Evolutionary conservation across 257 asterid species (phyloP), one percentile per base, ranked within the genome.

Genomic region (Salvia miltiorrhiza): DNA sequence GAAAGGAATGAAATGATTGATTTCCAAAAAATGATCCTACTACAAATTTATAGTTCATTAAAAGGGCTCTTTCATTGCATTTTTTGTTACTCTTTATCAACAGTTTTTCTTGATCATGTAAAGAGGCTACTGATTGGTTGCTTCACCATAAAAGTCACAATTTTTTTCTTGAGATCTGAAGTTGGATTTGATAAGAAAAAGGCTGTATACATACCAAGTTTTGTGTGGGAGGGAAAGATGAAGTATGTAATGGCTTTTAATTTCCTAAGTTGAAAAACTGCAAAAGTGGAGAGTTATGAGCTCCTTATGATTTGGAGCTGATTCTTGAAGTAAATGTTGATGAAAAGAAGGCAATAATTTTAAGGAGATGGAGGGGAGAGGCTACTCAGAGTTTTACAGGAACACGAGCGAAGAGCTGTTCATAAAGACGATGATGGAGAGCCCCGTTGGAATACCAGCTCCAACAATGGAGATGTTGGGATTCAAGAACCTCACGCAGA

Each of bases 391-490:
- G 63, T 73, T 83, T 5, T 79, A 75, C 66, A 73, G 95, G 74
- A 91, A 91, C 84, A 82, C 93, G 52, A 91, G 91, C 39, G 97
- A 91, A 67, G 97, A 91, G 52, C 4, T 91, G 80, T 88, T 91
- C 70, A 87, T 88, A 49, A 88, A 76, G 80, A 81, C 81, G 20
- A 83, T 91, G 91, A 87, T 88, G 96, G 97, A 91, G 80, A 80
- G 82, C 78, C 70, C 90, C 35, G 71, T 85, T 43, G 95, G 93
- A 47, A 83, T 87, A 85, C 83, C 92, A 17, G 84, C 84, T 45
- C 96, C 97, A 61, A 79, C 93, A 3, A 91, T 91, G 93, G 97
- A 91, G 83, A 87, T 81, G 96, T 43, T 91, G 82, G 96, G 97
- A 7, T 85, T 88, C 23, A 91, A 81, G 90, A 88, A 87, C 71